Evolutionary conservation across 805 yeast species (phyloP), one percentile per base, ranked within the genome.

Genomic region (Saccharomycopsis babjevae): DNA sequence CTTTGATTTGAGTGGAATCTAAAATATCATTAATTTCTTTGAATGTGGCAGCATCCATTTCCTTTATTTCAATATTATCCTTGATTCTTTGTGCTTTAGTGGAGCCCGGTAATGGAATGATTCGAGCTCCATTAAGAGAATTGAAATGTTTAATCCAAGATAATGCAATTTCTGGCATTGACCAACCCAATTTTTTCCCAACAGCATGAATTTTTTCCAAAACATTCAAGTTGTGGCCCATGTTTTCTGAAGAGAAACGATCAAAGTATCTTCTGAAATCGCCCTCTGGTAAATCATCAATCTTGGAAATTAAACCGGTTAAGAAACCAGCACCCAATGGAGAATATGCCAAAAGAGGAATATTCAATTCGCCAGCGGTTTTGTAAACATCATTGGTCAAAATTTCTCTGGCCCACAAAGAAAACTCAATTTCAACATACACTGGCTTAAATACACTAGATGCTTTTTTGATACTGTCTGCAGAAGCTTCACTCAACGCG

Each of bases 61-160:
- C 71, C 56, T 80, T 66, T 57, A 70, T 71, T 25, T 76, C 72
- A 65, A 81, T 75, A 73, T 89, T 91, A 69, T 83, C 87, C 56
- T 77, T 76, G 18, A 86, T 82, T 70, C 89, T 84, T 11, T 71
- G 75, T 3, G 74, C 70, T 43, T 84, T 80, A 6, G 90, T 79
- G 2, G 89, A 85, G 59, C 92, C 85, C 22, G 97, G 97, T 70
- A 91, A 87, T 39, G 97, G 96, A 55, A 91, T 68, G 54, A 89
- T 68, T 43, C 63, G 56, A 16, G 50, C n/a, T 6, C 67, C 57
- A 2, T 66, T 63, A 38, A 65, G 65, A 8, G 61, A 67, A 61
- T 75, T 74, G 61, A 73, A 72, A 58, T 80, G 77, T 59, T 79
- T 73, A 60, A 83, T 72, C 83, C 89, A 89, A 1, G 89, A 84